These are phyloP conservation scores for Torulaspora maleeae DNA, from an alignment of 805 yeast species.

Conservation along the genomic window DNA sequence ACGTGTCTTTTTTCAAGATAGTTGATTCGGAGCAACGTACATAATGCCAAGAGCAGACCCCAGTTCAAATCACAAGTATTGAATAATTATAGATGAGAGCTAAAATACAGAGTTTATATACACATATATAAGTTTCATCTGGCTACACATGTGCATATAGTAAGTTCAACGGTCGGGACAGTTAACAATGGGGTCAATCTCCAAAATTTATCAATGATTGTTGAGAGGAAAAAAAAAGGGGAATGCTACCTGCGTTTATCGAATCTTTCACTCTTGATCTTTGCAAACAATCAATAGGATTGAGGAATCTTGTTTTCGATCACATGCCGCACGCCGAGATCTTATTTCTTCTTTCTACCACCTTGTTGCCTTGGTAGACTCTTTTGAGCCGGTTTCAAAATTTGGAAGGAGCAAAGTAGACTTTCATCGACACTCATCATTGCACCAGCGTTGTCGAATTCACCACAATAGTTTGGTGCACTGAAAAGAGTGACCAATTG, in stretches of 20 bases:
- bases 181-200: not conserved
- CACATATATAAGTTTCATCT: conserved; percentile 11
- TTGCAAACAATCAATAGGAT: not conserved
- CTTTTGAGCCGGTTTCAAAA: conserved; percentile 96
- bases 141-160: conserved; percentile 11
- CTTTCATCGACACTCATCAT: conserved; percentile 99
- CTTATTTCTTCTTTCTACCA: conserved; percentile 34
- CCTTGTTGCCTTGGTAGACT: conserved; percentile 37
- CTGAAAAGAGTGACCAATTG: conserved; percentile 92
- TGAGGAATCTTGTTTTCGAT: not conserved
- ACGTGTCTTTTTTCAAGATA: conserved; percentile 10
- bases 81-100: conserved; percentile 13
- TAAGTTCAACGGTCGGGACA: not conserved
- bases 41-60: conserved; percentile 1
- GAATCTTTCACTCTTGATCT: not conserved
- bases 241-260: not conserved
- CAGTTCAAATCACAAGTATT: not conserved
- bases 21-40: not conserved
- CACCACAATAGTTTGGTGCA: conserved; percentile 99
- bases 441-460: conserved; percentile 98
- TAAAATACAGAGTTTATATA: conserved; percentile 17
- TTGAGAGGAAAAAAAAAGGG: too few species aligned
- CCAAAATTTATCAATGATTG: not conserved
- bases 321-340: too few species aligned
- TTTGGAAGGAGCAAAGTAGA: conserved; percentile 91